phyloP scores from a whole-genome alignment of 78 protist genomes.

The Emiliania huxleyi region DNA sequence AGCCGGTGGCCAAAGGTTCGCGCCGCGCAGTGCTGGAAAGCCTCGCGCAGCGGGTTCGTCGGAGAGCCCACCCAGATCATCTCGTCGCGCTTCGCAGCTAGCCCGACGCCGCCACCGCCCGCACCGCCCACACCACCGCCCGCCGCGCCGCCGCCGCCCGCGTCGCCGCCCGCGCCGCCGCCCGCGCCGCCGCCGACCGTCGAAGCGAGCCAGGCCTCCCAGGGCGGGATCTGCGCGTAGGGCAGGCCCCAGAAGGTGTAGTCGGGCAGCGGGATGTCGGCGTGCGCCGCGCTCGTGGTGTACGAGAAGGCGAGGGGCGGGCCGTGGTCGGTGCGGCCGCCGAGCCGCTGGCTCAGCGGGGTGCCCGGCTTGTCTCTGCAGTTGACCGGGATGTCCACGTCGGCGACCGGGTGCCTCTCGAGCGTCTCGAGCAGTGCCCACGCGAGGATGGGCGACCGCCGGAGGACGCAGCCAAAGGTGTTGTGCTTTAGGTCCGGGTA shows the following conservation, averaged over 20 bases:
- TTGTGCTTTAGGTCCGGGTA: constrained; percentile 12
- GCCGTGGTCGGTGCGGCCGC: neutral
- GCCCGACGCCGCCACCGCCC: neutral
- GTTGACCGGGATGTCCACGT: constrained; percentile 3
- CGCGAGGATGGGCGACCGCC: constrained; percentile 27
- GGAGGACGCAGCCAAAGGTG: constrained; percentile 20
- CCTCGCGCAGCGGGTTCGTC: neutral
- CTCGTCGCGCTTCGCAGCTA: neutral
- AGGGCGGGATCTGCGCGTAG: neutral
- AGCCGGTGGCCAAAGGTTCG: neutral
- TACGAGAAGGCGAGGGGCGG: constrained; percentile 12
- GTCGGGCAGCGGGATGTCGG: constrained; percentile 19
- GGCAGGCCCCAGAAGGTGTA: constrained; percentile 3
- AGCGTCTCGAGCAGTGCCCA: constrained; percentile 8
- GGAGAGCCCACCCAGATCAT: constrained; percentile 17
- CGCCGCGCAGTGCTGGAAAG: neutral
- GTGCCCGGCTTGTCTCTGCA: constrained; percentile 16
- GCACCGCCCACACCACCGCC: neutral
- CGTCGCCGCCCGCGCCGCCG: too few species aligned
- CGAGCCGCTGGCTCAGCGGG: neutral
- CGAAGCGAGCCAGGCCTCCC: neutral
- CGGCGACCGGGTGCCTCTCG: neutral
- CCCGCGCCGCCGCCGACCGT: neutral
- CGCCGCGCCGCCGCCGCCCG: neutral
- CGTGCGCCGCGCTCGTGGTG: neutral